phyloP scores from a whole-genome alignment of 495 filamentous ascomycete genomes.

The Oleoguttula mirabilis region DNA sequence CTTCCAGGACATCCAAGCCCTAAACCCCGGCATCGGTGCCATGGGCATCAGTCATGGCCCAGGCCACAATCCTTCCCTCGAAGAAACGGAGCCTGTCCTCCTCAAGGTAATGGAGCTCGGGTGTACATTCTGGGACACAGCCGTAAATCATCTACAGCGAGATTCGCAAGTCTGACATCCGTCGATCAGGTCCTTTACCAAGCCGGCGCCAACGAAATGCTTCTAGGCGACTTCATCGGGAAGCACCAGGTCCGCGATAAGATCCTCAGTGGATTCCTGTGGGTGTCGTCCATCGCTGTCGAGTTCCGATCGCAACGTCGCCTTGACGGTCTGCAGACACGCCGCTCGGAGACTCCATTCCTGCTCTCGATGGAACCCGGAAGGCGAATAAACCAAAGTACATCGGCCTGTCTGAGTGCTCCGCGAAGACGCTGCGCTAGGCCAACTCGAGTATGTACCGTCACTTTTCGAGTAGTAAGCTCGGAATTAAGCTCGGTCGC shows the following conservation, averaged over 20 bases:
- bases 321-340: conserved; percentile 33
- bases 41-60: conserved; percentile 29
- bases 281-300: background rate
- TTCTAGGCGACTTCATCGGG: conserved; percentile 41
- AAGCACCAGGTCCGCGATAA: conserved; percentile 40
- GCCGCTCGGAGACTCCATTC: conserved; percentile 52
- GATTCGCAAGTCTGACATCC: too few relatives aligned
- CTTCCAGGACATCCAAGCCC: conserved; percentile 6
- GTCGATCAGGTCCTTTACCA: conserved; percentile 28
- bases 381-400: conserved; percentile 45
- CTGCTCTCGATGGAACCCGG: conserved; percentile 29
- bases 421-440: conserved; percentile 43
- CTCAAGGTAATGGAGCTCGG: conserved; percentile 40
- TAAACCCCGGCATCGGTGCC: conserved; percentile 5
- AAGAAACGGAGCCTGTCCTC: conserved; percentile 40
- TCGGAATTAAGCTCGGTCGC: too few relatives aligned
- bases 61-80: conserved; percentile 33
- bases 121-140: conserved; percentile 44
- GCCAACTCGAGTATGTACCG: conserved; percentile 38
- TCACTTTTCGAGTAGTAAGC: too few relatives aligned
- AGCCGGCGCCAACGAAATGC: conserved; percentile 28
- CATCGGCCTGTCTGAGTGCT: conserved; percentile 47
- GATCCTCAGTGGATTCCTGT: conserved; percentile 31
- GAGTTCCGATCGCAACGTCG: conserved; percentile 42
- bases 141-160: conserved; percentile 35